phyloP scores from a whole-genome alignment of 345 rosid species.

The Gossypium turneri region DNA sequence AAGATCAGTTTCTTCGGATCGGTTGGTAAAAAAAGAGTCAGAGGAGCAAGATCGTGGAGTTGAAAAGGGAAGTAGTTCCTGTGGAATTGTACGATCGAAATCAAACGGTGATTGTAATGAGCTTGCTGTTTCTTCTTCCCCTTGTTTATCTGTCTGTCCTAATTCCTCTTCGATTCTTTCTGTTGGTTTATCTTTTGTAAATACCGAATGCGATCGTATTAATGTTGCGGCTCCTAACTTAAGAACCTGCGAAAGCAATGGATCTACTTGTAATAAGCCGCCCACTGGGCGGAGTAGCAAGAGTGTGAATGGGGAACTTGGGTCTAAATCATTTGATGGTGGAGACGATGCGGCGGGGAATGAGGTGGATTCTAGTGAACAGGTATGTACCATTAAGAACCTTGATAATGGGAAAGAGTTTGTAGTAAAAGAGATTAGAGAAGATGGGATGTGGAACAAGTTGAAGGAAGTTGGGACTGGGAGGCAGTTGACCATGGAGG shows the following conservation, averaged over 20 bases:
- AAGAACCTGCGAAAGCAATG: conserved; percentile 22
- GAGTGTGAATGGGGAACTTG: conserved; percentile 31
- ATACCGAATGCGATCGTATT: conserved; percentile 16
- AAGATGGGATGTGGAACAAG: conserved; percentile 76
- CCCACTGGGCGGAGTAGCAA: conserved; percentile 26
- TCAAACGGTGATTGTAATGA: conserved; percentile 44
- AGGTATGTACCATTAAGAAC: conserved; percentile 67
- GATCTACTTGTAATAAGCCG: conserved; percentile 26
- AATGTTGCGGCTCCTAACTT: conserved; percentile 19
- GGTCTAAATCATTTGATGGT: conserved; percentile 28
- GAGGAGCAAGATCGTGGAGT: conserved; percentile 20
- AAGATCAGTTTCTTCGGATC: conserved; percentile 44
- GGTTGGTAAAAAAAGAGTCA: conserved; percentile 14
- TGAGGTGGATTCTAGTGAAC: conserved; percentile 33
- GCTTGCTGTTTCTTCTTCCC: conserved; percentile 35
- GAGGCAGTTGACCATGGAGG: conserved; percentile 89
- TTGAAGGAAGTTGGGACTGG: conserved; percentile 86
- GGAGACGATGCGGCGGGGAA: conserved; percentile 31
- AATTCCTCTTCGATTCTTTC: conserved; percentile 32
- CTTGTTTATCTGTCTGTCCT: conserved; percentile 20
- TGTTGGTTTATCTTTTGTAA: conserved; percentile 24
- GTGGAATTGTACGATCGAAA: conserved; percentile 42
- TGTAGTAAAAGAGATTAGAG: conserved; percentile 78
- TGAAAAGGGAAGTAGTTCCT: conserved; percentile 1
- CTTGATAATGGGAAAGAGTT: conserved; percentile 88